Evolutionary conservation across 2,329 filamentous ascomycete genomes (phyloP), one percentile per base, ranked within the genome.

Genomic region (Sporothrix dimorphospora): DNA sequence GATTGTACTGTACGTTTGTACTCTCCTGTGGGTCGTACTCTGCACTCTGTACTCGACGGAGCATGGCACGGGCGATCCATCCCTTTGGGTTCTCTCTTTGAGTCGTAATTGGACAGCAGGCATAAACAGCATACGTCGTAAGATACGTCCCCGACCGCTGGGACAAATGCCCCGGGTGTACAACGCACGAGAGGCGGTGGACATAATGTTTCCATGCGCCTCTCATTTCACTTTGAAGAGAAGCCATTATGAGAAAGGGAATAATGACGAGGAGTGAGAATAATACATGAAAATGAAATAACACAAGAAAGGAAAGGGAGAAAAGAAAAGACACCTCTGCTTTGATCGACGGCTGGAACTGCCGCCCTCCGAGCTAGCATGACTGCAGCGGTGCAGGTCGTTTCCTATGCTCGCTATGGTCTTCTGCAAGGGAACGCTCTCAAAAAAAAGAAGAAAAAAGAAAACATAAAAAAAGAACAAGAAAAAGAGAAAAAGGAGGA

Each of bases 371-470:
- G 34, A 14, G 4, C 24, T 24, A 47, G 24, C 11, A 53, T 42
- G 61, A 49, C 61, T 47, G 61, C 42, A 49, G 21, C 38, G 45
- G 38, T 65, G 59, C 38, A 65, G 51, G 24, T 21, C 5, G 21
- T 24, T 49, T 49, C 16, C 12, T 11, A 45, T 14, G 6, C 16
- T 27, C 19, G 24, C 24, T 24, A n/a, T 16, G 59, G 63, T n/a
- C 38, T 27, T 66, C 45, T 66, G 63, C 24, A 47, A 47, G 61
- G 61, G 59, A 65, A 47, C 16, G 40, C 21, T 16, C 42, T n/a
- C 40, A 24, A 49, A 66, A 61, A 66, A 66, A 27, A 49, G 11
- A 45, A 19, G n/a, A n/a, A n/a, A n/a, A n/a, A n/a, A 49, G 61
- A 66, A 66, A 45, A 4, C n/a, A 49, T n/a, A 8, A 49, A 14